Percentiles rank a stretch among this genome's conserved stretches.
phyloP scores from a whole-genome alignment of 1,139 yeast species.

The Eremothecium coryli region DNA sequence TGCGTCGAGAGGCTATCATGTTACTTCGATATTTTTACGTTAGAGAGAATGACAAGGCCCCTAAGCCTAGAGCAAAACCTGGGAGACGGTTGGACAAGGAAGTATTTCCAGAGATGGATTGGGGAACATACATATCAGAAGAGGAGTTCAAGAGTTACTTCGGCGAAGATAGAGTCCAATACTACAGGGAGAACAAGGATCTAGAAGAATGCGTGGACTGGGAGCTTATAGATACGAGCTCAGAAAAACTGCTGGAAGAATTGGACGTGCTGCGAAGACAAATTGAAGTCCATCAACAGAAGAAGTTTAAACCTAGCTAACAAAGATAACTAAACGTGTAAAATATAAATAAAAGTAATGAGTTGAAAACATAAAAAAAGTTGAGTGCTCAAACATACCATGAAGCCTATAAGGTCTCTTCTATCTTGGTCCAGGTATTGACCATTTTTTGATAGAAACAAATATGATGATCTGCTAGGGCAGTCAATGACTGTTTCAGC shows the following conservation, averaged over 20 bases:
- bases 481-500: conserved; percentile 58
- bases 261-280: conserved; percentile 14
- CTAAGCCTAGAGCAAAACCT: conserved; percentile 67
- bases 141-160: conserved; percentile 41
- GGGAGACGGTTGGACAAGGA: conserved; percentile 62
- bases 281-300: conserved; percentile 6
- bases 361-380: too few species aligned
- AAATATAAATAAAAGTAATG: not conserved
- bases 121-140: conserved; percentile 39
- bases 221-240: conserved; percentile 21
- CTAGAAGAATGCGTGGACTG: conserved; percentile 22
- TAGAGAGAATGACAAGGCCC: conserved; percentile 78
- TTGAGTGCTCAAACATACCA: not conserved
- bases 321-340: not conserved
- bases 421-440: conserved; percentile 61
- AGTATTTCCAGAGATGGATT: conserved; percentile 51
- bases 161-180: conserved; percentile 36
- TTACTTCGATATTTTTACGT: conserved; percentile 74
- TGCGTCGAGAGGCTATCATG: conserved; percentile 74
- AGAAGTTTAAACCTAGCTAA: conserved; percentile 5
- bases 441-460: conserved; percentile 65
- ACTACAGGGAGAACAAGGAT: conserved; percentile 29
- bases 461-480: conserved; percentile 68
- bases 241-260: conserved; percentile 18
- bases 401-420: conserved; percentile 25